A percentile compares a stretch with the other conserved stretches of the same genome.
Conservation (phyloP, 2,329 filamentous ascomycete genomes). For the Orbilia javanica region DNA sequence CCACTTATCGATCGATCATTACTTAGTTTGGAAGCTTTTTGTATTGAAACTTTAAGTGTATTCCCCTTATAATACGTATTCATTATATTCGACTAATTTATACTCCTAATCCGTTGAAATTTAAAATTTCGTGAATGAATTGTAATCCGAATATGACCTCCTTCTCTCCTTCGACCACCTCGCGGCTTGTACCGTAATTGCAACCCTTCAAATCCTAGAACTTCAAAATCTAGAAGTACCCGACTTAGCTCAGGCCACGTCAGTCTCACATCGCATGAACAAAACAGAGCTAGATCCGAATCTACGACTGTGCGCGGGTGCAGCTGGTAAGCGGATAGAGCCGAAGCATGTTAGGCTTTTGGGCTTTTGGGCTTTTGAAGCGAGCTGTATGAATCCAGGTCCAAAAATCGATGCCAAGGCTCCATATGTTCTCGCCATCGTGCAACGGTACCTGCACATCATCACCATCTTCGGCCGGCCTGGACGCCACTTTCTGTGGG, state of each 20-base stretch:
- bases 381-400: background rate
- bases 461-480: slow-evolving; percentile 21
- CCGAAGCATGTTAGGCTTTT: slow-evolving; percentile 1
- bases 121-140: too few species aligned
- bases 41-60: too few species aligned
- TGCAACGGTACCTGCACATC: slow-evolving; percentile 38
- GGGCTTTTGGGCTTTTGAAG: background rate
- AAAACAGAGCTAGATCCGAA: slow-evolving; percentile 8
- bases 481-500: slow-evolving; percentile 8
- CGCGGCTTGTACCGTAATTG: background rate
- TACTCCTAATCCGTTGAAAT: too few species aligned
- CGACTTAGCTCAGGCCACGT: slow-evolving; percentile 12
- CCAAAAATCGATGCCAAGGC: slow-evolving; percentile 12
- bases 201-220: background rate
- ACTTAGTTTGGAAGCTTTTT: background rate
- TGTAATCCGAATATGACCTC: background rate
- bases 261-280: background rate
- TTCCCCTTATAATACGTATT: too few species aligned
- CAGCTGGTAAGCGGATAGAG: slow-evolving; percentile 8
- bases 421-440: slow-evolving; percentile 20
- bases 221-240: background rate
- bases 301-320: background rate
- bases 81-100: too few species aligned
- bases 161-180: background rate
- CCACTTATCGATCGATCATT: background rate